A percentile compares a stretch with the other conserved stretches of the same genome.
Conservation (phyloP, 2,329 filamentous ascomycete species). For the Pseudocercospora pini-densiflorae region DNA sequence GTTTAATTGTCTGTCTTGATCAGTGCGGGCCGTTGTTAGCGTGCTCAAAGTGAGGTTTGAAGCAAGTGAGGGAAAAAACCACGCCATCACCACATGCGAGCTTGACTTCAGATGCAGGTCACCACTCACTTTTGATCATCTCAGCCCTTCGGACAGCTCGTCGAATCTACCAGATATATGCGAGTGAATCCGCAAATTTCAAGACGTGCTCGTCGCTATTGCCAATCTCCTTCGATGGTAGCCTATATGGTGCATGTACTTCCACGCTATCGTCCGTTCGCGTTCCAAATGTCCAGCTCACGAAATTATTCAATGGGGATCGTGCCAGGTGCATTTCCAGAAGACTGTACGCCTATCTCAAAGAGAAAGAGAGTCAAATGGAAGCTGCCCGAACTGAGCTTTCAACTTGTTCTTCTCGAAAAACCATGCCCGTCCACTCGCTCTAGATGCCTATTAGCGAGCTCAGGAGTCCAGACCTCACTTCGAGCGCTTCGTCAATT, state of each 20-base stretch:
- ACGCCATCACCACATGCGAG: background rate
- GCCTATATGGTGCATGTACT: too few relatives aligned
- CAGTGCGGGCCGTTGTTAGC: background rate
- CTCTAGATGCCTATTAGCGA: background rate
- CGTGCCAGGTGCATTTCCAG: background rate
- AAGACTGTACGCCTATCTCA: background rate
- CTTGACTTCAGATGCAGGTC: background rate
- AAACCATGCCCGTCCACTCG: background rate
- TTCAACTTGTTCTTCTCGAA: background rate
- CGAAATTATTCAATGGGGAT: too few relatives aligned
- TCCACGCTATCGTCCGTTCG: too few relatives aligned
- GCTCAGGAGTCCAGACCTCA: background rate
- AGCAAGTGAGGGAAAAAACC: background rate
- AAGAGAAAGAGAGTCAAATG: background rate
- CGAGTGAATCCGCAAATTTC: too few relatives aligned
- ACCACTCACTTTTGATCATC: background rate
- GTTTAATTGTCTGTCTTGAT: background rate
- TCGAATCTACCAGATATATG: background rate
- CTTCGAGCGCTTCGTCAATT: background rate
- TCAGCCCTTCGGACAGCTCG: background rate
- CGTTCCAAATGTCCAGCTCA: too few relatives aligned
- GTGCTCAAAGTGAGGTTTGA: background rate
- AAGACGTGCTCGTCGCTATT: too few relatives aligned
- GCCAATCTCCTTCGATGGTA: too few relatives aligned
- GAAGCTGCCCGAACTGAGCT: background rate